Percentiles rank a stretch among this genome's conserved stretches.
These are phyloP conservation scores for Yamadazyma friedrichii DNA, from an alignment of 1,139 yeast genomes.

Conservation along the genomic window DNA sequence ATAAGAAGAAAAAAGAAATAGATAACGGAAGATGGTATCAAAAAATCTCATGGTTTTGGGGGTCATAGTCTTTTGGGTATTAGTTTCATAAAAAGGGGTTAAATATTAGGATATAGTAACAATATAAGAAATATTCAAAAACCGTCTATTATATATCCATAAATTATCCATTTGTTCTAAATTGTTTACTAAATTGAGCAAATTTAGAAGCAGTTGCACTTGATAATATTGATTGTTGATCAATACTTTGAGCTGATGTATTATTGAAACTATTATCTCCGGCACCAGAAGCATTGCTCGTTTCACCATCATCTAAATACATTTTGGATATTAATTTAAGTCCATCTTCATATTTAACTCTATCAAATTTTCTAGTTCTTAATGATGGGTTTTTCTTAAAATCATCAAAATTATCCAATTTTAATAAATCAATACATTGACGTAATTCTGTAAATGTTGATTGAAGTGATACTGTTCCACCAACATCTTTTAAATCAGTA, in stretches of 20 bases:
- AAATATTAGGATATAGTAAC: too few species aligned
- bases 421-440: conserved; percentile 43
- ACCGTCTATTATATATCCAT: neutral
- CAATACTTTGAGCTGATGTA: conserved; percentile 19
- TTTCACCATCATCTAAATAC: conserved; percentile 22
- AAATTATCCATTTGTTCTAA: conserved; percentile 4
- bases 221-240: conserved; percentile 27
- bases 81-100: too few species aligned
- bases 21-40: conserved; percentile 21
- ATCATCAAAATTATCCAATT: conserved; percentile 40
- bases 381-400: conserved; percentile 37
- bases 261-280: conserved; percentile 22
- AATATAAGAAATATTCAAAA: too few species aligned
- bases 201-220: conserved; percentile 37
- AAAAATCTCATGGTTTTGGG: conserved; percentile 5
- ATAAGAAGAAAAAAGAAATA: conserved; percentile 26
- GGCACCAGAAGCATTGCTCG: conserved; percentile 9
- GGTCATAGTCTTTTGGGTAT: conserved; percentile 1
- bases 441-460: conserved; percentile 47
- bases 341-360: conserved; percentile 45
- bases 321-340: conserved; percentile 36
- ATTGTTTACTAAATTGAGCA: conserved; percentile 19
- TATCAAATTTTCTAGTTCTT: conserved; percentile 43
- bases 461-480: conserved; percentile 40
- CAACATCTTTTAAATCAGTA: conserved; percentile 19